Conservation (phyloP, 257 asterid genomes). For the Mentha longifolia region DNA sequence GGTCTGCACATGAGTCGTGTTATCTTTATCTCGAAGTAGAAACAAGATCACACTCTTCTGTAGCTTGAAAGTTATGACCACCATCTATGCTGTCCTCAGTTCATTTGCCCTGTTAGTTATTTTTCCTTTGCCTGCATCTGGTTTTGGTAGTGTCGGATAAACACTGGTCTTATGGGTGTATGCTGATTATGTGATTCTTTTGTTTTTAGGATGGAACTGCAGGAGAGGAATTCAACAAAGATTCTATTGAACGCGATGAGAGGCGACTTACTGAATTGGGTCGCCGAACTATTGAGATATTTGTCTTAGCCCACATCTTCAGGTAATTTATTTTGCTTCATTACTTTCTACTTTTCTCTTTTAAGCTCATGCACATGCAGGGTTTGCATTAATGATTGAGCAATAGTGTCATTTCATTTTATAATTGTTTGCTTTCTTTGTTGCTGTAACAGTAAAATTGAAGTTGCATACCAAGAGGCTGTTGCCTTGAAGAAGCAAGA, state of each 20-base stretch:
- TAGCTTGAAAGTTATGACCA: not conserved
- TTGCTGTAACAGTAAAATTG: slow-evolving; percentile 67
- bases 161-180: not conserved
- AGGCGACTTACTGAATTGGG: slow-evolving; percentile 95
- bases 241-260: slow-evolving; percentile 82
- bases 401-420: not conserved
- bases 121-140: slow-evolving; percentile 2
- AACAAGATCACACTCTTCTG: not conserved
- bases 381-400: not conserved
- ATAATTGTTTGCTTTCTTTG: slow-evolving; percentile 5
- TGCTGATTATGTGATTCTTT: slow-evolving; percentile 32
- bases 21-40: not conserved
- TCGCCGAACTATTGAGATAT: slow-evolving; percentile 91
- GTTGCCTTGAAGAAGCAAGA: slow-evolving; percentile 91
- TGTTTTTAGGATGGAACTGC: slow-evolving; percentile 67
- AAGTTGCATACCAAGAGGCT: slow-evolving; percentile 89
- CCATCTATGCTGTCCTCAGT: not conserved
- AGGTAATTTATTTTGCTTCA: slow-evolving; percentile 50
- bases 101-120: not conserved
- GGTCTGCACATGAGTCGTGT: not conserved
- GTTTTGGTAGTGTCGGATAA: not conserved
- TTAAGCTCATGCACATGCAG: not conserved
- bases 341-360: not conserved
- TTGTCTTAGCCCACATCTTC: slow-evolving; percentile 81
- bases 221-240: slow-evolving; percentile 82